Evolutionary conservation across 2,329 filamentous ascomycete genomes (phyloP).

Genomic region (Sarocladium oryzae): DNA sequence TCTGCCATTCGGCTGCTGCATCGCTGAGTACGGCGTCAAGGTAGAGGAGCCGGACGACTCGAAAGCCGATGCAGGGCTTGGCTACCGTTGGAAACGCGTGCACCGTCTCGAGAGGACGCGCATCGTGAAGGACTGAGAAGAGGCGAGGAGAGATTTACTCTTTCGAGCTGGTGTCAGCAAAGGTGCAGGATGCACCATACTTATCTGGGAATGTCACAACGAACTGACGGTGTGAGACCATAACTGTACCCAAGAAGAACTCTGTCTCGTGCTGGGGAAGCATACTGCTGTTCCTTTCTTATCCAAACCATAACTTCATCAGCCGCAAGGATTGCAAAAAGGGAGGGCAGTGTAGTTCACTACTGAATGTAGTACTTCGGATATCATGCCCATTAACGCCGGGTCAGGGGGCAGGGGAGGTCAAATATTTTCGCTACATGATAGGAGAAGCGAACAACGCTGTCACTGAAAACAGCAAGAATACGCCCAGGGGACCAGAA

Average conservation of each 20-base stretch:
- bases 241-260: slow-evolving; percentile 2
- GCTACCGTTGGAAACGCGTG: slow-evolving; percentile 51
- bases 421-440: background rate
- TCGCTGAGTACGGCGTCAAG: slow-evolving; percentile 62
- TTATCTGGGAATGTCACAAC: too few relatives aligned
- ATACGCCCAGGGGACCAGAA: too few relatives aligned
- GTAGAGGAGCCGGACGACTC: slow-evolving; percentile 31
- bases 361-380: background rate
- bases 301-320: too few relatives aligned
- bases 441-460: background rate
- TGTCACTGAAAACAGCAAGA: background rate
- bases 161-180: too few relatives aligned
- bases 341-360: background rate
- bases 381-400: slow-evolving; percentile 2
- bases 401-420: background rate
- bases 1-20: slow-evolving; percentile 61
- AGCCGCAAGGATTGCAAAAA: background rate
- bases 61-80: slow-evolving; percentile 38
- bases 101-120: slow-evolving; percentile 61
- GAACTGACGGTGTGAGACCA: too few relatives aligned
- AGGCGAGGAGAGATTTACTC: too few relatives aligned
- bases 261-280: too few relatives aligned
- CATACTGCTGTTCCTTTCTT: too few relatives aligned
- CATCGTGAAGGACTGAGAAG: slow-evolving; percentile 29
- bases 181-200: too few relatives aligned